These are phyloP conservation scores for Starmerella bombicola DNA, from an alignment of 805 yeast species.

Conservation along the genomic window DNA sequence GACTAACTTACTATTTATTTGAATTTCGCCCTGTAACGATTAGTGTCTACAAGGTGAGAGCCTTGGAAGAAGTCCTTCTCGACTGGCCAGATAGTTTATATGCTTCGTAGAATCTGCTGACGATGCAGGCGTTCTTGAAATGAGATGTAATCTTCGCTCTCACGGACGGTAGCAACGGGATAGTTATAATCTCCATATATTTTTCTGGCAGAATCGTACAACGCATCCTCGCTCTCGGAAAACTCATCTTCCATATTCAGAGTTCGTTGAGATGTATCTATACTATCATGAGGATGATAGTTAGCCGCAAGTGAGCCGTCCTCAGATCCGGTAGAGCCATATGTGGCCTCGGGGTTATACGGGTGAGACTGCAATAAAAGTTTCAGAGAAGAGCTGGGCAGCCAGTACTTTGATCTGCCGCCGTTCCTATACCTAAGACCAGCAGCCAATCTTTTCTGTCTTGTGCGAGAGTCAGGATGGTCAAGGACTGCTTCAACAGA, in stretches of 20 bases:
- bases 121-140: conserved; percentile 18
- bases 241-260: conserved; percentile 13
- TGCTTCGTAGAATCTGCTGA: conserved; percentile 4
- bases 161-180: conserved; percentile 32
- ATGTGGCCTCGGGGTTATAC: neutral
- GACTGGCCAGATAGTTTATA: too few relatives aligned
- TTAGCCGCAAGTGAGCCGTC: too few relatives aligned
- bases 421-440: conserved; percentile 73
- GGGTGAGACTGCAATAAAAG: neutral
- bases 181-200: conserved; percentile 34
- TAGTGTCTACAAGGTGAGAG: too few relatives aligned
- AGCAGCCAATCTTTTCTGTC: conserved; percentile 59
- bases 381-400: conserved; percentile 28
- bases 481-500: conserved; percentile 53
- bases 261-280: neutral
- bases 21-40: too few relatives aligned
- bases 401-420: conserved; percentile 78
- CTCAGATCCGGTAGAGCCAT: conserved; percentile 1
- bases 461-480: conserved; percentile 52
- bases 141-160: conserved; percentile 20
- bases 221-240: conserved; percentile 26
- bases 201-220: conserved; percentile 28
- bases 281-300: neutral
- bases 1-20: neutral
- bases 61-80: too few relatives aligned